Conservation (phyloP, 331 rosid genomes). For the Quercus phellos region DNA sequence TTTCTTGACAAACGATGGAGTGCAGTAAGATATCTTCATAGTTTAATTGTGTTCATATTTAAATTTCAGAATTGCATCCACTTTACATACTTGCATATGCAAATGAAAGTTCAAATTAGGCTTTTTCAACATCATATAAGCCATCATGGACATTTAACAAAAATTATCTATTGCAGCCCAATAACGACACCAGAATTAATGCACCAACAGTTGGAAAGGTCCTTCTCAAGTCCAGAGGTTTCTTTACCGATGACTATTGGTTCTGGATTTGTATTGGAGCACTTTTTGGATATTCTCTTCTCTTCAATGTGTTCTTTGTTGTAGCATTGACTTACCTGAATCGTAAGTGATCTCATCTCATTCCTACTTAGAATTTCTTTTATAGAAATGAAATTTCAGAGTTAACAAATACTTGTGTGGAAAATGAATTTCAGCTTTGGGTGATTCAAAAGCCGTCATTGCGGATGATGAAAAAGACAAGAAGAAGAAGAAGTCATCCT, state of each 20-base stretch:
- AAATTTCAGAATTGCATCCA: background rate
- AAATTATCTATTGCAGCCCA: background rate
- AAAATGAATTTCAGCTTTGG: conserved; percentile 43
- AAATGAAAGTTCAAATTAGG: background rate
- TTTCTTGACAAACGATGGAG: conserved; percentile 77
- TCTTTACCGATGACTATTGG: conserved; percentile 46
- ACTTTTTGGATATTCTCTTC: conserved; percentile 46
- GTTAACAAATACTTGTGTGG: background rate
- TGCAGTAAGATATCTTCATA: conserved; percentile 10
- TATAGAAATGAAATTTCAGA: background rate
- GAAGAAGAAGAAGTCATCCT: background rate
- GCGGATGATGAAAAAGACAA: conserved; percentile 19
- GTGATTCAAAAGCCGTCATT: conserved; percentile 45
- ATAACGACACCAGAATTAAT: conserved; percentile 1
- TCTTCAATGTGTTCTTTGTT: conserved; percentile 37
- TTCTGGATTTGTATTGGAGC: conserved; percentile 59
- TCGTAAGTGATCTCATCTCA: conserved; percentile 26
- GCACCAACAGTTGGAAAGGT: conserved; percentile 36
- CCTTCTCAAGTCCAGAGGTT: conserved; percentile 57
- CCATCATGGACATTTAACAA: background rate
- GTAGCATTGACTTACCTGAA: conserved; percentile 36
- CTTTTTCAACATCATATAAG: background rate
- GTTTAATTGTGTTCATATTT: background rate
- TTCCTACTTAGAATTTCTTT: background rate
- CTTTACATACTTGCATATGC: background rate